Evolutionary conservation across 345 rosid genomes (phyloP).

Genomic region (Dipteronia dyeriana): DNA sequence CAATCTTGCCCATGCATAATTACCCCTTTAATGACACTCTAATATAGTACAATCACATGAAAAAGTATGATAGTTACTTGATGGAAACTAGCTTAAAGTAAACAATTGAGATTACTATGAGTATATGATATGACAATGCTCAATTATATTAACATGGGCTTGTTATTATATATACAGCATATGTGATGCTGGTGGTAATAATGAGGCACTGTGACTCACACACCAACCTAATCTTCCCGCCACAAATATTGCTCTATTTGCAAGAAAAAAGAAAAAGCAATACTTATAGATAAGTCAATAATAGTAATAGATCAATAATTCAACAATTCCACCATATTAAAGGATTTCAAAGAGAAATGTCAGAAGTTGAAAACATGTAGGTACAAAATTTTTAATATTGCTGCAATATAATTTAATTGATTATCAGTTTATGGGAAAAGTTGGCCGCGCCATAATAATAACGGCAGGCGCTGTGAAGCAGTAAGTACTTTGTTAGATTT

Average conservation of each 20-base stretch:
- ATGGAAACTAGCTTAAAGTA: background rate
- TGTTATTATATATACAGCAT: background rate
- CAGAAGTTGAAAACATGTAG: background rate
- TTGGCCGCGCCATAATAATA: background rate
- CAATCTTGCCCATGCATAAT: conserved; percentile 16
- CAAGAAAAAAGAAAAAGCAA: too few species aligned
- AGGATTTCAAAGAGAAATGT: background rate
- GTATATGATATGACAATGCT: background rate
- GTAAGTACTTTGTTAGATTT: conserved; percentile 2
- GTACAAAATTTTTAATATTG: background rate
- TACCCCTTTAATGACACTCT: conserved; percentile 1
- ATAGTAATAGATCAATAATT: too few species aligned
- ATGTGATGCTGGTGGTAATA: conserved; percentile 10
- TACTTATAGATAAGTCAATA: too few species aligned
- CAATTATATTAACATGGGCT: background rate
- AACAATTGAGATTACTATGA: background rate
- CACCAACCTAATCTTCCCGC: conserved; percentile 12
- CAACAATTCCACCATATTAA: background rate
- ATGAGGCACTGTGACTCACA: background rate
- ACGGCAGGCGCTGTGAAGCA: background rate
- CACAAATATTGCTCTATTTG: background rate
- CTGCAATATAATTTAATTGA: background rate
- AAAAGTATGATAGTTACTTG: background rate
- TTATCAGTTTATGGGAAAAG: background rate
- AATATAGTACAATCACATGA: background rate